Evolutionary conservation across 2,329 filamentous ascomycete species (phyloP).

Genomic region (Nothomitra cinnamomea): DNA sequence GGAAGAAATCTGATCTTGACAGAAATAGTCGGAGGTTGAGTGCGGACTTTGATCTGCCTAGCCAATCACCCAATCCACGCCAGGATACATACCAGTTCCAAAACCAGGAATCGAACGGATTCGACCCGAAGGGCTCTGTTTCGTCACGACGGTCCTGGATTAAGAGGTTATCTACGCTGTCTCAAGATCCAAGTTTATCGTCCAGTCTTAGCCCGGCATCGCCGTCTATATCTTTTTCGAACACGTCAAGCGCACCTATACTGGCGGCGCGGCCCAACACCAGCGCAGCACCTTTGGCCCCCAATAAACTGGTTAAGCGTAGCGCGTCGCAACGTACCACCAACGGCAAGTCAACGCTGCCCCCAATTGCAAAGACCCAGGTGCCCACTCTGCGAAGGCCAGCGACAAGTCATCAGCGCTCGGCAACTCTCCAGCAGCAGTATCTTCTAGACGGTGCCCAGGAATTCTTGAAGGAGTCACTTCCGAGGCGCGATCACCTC

Average conservation of each 20-base stretch:
- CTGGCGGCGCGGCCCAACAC: conserved; percentile 21
- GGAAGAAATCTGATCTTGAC: not conserved
- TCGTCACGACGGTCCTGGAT: conserved; percentile 42
- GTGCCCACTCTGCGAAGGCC: conserved; percentile 52
- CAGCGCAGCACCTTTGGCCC: conserved; percentile 30
- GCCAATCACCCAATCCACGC: conserved; percentile 15
- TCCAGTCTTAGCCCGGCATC: conserved; percentile 50
- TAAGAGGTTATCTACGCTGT: conserved; percentile 49
- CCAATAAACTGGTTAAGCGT: conserved; percentile 67
- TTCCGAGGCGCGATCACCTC: conserved; percentile 2
- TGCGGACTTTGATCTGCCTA: conserved; percentile 8
- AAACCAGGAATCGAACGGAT: conserved; percentile 8
- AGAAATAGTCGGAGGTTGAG: not conserved
- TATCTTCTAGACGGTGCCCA: conserved; percentile 3
- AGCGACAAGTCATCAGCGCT: conserved; percentile 64
- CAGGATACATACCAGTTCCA: conserved; percentile 15
- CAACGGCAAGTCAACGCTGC: conserved; percentile 25
- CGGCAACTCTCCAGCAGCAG: conserved; percentile 45
- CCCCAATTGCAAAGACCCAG: conserved; percentile 39
- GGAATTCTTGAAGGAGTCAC: not conserved
- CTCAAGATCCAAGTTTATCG: conserved; percentile 45
- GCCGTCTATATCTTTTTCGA: conserved; percentile 46
- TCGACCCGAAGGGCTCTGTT: conserved; percentile 22
- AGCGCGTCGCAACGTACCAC: conserved; percentile 37
- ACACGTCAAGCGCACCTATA: conserved; percentile 50